These are phyloP conservation scores for Lachnellula occidentalis DNA, from an alignment of 2,329 filamentous ascomycete genomes.

Conservation along the genomic window DNA sequence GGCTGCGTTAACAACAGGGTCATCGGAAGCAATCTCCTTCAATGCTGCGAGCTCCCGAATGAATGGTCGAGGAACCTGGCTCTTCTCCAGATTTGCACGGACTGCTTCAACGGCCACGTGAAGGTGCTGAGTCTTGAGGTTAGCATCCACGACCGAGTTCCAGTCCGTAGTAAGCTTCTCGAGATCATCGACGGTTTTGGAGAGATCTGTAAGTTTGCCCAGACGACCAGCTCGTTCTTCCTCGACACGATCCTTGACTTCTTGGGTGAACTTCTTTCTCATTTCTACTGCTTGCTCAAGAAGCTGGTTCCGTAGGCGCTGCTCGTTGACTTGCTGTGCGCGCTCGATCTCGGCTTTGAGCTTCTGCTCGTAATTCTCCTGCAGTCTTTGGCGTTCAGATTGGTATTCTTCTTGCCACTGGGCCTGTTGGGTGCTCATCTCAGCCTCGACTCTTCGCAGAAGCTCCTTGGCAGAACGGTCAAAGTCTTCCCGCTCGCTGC, in stretches of 20 bases:
- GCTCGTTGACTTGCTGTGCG: constrained; percentile 73
- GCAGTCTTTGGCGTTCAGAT: constrained; percentile 75
- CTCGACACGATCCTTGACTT: constrained; percentile 79
- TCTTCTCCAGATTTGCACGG: constrained; percentile 72
- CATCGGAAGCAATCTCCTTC: constrained; percentile 81
- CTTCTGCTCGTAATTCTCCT: constrained; percentile 72
- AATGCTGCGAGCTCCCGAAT: constrained; percentile 88
- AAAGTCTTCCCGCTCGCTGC: constrained; percentile 63
- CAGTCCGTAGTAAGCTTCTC: constrained; percentile 84
- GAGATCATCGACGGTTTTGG: constrained; percentile 70
- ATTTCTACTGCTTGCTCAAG: constrained; percentile 85
- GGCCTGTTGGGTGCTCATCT: constrained; percentile 74
- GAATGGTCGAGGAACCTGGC: constrained; percentile 74
- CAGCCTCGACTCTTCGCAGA: constrained; percentile 78
- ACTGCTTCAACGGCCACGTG: constrained; percentile 95
- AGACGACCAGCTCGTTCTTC: constrained; percentile 81
- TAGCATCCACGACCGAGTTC: constrained; percentile 85
- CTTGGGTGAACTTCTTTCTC: constrained; percentile 75
- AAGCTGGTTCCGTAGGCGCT: constrained; percentile 77
- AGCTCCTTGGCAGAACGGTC: constrained; percentile 82
- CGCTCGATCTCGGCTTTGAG: constrained; percentile 73
- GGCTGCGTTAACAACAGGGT: constrained; percentile 83
- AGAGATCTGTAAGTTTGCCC: constrained; percentile 77
- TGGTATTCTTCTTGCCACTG: constrained; percentile 87
- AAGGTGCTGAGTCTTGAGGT: constrained; percentile 90